Evolutionary conservation across 768 basidiomycete genomes (phyloP).

Genomic region (Gelatoporia subvermispora): DNA sequence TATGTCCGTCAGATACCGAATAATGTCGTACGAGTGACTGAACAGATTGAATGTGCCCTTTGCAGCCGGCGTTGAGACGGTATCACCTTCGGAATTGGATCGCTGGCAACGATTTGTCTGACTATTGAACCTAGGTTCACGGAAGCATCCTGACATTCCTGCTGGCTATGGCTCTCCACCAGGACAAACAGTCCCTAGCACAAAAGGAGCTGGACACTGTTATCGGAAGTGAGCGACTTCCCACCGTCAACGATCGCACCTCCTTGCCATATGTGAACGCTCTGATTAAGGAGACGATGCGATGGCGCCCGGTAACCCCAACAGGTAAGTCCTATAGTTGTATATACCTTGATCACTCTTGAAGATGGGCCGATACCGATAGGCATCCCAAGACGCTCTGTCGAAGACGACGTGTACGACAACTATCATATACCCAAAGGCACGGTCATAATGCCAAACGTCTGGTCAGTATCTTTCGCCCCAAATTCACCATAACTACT

Average conservation of each 20-base stretch:
- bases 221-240: constrained; percentile 18
- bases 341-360: not conserved
- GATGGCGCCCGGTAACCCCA: constrained; percentile 31
- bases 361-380: not conserved
- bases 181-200: constrained; percentile 18
- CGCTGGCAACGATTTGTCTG: constrained; percentile 40
- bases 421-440: constrained; percentile 21
- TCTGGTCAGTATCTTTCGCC: constrained; percentile 13
- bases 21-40: no score
- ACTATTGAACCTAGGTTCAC: constrained; percentile 16
- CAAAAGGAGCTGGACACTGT: constrained; percentile 25
- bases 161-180: constrained; percentile 31
- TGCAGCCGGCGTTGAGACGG: constrained; percentile 12
- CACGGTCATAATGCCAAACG: constrained; percentile 18
- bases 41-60: no score
- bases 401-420: constrained; percentile 17
- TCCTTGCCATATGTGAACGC: constrained; percentile 19
- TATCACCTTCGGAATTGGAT: not conserved
- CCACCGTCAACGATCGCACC: constrained; percentile 9
- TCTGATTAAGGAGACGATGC: constrained; percentile 20
- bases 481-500: constrained; percentile 17
- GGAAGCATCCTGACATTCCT: constrained; percentile 25
- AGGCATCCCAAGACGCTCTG: constrained; percentile 15
- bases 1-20: not conserved
- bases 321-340: constrained; percentile 15